A percentile compares a stretch with the other conserved stretches of the same genome.
Conservation (phyloP, 805 yeast species). For the Saccharomycopsis vini region DNA sequence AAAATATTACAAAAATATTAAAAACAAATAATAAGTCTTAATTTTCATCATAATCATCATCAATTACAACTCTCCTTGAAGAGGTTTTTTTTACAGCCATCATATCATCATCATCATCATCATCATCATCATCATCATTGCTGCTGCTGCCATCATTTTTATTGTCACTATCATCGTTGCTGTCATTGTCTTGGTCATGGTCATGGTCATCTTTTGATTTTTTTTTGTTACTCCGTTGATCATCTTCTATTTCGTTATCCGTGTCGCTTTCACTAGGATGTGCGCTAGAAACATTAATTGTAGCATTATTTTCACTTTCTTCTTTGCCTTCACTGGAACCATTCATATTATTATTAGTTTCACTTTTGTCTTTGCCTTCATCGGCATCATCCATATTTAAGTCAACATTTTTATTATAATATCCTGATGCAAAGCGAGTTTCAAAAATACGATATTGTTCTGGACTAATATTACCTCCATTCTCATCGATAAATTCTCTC, state of each 20-base stretch:
- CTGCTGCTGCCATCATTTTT: background rate
- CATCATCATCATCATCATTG: background rate
- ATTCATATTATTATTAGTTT: background rate
- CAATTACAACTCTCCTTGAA: background rate
- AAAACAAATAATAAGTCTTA: too few species aligned
- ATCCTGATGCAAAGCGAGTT: slow-evolving; percentile 1
- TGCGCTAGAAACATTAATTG: too few species aligned
- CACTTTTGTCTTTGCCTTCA: slow-evolving; percentile 1
- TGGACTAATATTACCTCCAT: slow-evolving; percentile 11
- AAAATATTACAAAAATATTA: too few species aligned
- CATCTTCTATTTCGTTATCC: too few species aligned
- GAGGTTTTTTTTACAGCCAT: background rate
- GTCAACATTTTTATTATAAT: background rate
- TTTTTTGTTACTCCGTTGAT: too few species aligned
- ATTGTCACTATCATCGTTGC: background rate
- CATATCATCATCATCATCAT: background rate
- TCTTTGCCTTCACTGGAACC: background rate
- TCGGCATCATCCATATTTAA: background rate
- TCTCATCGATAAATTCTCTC: slow-evolving; percentile 10
- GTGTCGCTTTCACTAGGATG: too few species aligned
- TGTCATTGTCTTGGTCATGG: background rate
- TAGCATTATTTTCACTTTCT: background rate
- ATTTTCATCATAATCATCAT: too few species aligned
- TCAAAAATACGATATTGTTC: slow-evolving; percentile 7
- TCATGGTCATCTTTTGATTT: background rate